Percentiles rank a stretch among this genome's conserved stretches.
Evolutionary conservation across 371 early-diverging fungal genomes (phyloP).

Genomic region (Actinomortierella wolfii): DNA sequence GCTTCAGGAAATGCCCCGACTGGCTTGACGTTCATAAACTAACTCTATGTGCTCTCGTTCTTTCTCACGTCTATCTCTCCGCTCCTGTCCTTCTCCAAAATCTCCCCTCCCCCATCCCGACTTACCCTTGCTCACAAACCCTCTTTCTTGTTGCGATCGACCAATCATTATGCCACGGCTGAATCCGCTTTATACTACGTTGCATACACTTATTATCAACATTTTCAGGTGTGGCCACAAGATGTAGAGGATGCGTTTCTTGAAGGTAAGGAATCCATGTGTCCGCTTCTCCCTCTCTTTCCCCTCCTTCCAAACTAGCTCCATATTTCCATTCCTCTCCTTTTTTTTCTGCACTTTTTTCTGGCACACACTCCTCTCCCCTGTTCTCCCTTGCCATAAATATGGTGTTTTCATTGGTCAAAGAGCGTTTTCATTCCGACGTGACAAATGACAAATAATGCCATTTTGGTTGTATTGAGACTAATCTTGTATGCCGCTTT

Average conservation of each 20-base stretch:
- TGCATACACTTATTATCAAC: not conserved
- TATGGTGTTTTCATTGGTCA: too few relatives aligned
- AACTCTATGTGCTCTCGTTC: not conserved
- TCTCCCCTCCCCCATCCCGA: not conserved
- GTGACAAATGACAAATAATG: too few relatives aligned
- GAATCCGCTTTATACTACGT: not conserved
- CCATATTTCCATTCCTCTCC: too few relatives aligned
- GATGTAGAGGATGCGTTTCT: slow-evolving; percentile 73
- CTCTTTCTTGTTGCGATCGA: not conserved
- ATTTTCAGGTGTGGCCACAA: slow-evolving; percentile 70
- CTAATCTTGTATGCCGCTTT: slow-evolving; percentile 5
- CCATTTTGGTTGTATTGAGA: slow-evolving; percentile 7
- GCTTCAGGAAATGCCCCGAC: too few relatives aligned
- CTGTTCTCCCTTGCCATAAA: too few relatives aligned
- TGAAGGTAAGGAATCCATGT: slow-evolving; percentile 52
- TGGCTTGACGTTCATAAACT: too few relatives aligned
- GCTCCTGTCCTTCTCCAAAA: too few relatives aligned
- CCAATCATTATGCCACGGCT: not conserved
- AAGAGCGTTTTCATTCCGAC: too few relatives aligned
- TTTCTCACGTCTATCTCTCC: slow-evolving; percentile 1
- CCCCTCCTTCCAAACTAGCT: not conserved
- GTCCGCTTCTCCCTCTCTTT: not conserved
- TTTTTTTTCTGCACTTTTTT: too few relatives aligned
- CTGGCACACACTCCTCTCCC: too few relatives aligned
- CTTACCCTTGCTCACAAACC: not conserved